Base-by-base conservation (phyloP, 2,329 filamentous ascomycete species). In the Penicillium brasilianum region DNA sequence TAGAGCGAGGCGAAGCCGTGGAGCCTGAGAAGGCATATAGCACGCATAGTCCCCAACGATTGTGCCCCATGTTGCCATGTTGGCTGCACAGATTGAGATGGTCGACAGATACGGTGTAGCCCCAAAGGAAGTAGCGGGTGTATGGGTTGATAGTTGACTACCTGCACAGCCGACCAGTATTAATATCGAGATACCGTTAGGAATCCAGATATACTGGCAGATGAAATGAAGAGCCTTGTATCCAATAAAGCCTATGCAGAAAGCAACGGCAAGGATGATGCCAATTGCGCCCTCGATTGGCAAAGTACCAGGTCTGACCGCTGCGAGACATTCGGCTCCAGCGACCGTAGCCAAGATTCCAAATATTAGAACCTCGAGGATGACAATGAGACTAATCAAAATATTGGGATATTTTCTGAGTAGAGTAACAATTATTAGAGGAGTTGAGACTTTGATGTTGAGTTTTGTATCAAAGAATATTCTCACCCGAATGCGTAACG, bases 161-260 rank as follows among this genome's bases (percentile, higher is more conserved):
- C 37, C 37, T 6, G 37, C 37, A 39, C 37, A 39, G 37, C 37
- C 37, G 37, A 39, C 37, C 14, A 39, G 37, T 39, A 39, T 39
- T 14, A 39, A 39, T 18, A 39, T 39, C 1, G 37, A 46, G 11
- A 46, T 46, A 3, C 43, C 43, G 11, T 11, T 46, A 6, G 43
- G 43, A 14, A 46, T 46, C 43, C 43, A 46, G 43, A 46, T 46
- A 46, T 46, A 46, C 20, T 46, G 43, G 25, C 43, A 46, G 43
- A 46, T 46, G 43, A 46, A 46, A 28, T 46, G 43, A 46, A 46
- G 43, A 13, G 43, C 43, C 18, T 46, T 46, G 25, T 46, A 46
- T 46, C 43, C 43, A 46, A 46, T 46, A 7, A 46, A 46, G 20
- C 43, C 43, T 13, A 46, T 50, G 25, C 46, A 50, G 46, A 50